Evolutionary conservation across 1,284 basidiomycete species (phyloP), one percentile per base, ranked within the genome.

Genomic region (Neolentinus lepideus): DNA sequence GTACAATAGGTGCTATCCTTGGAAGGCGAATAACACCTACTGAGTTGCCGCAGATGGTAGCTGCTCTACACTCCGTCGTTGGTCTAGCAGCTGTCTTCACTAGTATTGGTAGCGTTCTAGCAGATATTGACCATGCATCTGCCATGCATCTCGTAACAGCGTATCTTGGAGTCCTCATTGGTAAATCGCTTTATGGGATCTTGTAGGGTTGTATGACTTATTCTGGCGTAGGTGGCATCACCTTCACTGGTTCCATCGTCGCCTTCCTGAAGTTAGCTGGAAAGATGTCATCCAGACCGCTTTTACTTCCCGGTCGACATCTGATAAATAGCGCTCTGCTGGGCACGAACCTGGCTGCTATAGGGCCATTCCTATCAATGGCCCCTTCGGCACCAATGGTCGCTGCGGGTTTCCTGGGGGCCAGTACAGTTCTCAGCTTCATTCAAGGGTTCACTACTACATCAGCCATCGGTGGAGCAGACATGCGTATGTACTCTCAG

Each of bases 231-330:
- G 82, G 83, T 69, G 85, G 85, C 59, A 73, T 89, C 38, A 90
- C 88, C 1, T 91, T 90, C 63, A 88, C 88, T 24, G 90, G 90
- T 22, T 92, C 89, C 3, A 83, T 93, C 54, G 88, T 93, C n/a
- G 90, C 90, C 0, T 93, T 92, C 78, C 70, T 92, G 53, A 93
- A 93, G 67, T 76, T 93, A 35, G 89, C 89, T 1, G 90, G 87
- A 6, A 81, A 79, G 58, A 88, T 92, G 80, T 77, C 85, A 9
- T 89, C 86, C 48, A 82, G 77, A 60, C 85, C 90, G 0, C 69
- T 92, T 22, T 71, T 75, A 25, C 75, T 93, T 27, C 90, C 89
- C 6, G 88, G 81, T 33, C 83, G 86, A 60, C 91, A 93, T 64
- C 59, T 91, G 8, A 75, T 92, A 62, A 93, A 93, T 66, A 68